Conservation (phyloP, 495 filamentous ascomycete species). For the Annulohypoxylon bovei region DNA sequence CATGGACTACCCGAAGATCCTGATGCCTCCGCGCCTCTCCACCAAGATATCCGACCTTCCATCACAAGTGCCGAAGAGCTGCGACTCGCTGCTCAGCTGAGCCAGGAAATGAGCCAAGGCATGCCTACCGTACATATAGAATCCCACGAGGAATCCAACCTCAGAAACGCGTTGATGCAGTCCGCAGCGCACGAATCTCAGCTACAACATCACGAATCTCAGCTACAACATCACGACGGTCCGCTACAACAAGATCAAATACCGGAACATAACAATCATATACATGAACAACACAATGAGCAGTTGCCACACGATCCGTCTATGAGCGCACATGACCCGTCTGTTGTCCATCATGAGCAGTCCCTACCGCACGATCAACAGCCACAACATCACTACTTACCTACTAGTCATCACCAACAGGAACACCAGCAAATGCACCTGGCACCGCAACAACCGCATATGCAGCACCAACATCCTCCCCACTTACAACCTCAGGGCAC, state of each 20-base stretch:
- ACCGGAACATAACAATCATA: slow-evolving; percentile 39
- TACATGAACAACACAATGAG: slow-evolving; percentile 34
- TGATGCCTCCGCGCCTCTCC: slow-evolving; percentile 44
- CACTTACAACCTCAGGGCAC: slow-evolving; percentile 43
- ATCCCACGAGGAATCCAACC: slow-evolving; percentile 31
- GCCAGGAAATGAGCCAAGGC: slow-evolving; percentile 53
- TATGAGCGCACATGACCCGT: slow-evolving; percentile 16
- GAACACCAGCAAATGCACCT: slow-evolving; percentile 38
- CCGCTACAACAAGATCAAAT: slow-evolving; percentile 24
- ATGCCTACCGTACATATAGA: slow-evolving; percentile 37
- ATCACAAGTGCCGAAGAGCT: slow-evolving; percentile 58
- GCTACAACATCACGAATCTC: slow-evolving; percentile 34
- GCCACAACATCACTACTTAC: slow-evolving; percentile 31
- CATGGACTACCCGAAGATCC: slow-evolving; percentile 35
- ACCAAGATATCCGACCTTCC: slow-evolving; percentile 44
- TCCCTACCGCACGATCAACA: slow-evolving; percentile 25
- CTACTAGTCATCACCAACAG: slow-evolving; percentile 35
- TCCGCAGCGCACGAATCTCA: slow-evolving; percentile 31
- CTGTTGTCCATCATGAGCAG: slow-evolving; percentile 20
- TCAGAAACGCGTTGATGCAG: slow-evolving; percentile 35
- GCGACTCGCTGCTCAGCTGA: slow-evolving; percentile 62
- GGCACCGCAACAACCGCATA: slow-evolving; percentile 44
- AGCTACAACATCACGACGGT: slow-evolving; percentile 34
- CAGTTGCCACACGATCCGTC: slow-evolving; percentile 34
- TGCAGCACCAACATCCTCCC: slow-evolving; percentile 40